Conservation (phyloP, 78 protist species). For the Chrysochromulina parva region DNA sequence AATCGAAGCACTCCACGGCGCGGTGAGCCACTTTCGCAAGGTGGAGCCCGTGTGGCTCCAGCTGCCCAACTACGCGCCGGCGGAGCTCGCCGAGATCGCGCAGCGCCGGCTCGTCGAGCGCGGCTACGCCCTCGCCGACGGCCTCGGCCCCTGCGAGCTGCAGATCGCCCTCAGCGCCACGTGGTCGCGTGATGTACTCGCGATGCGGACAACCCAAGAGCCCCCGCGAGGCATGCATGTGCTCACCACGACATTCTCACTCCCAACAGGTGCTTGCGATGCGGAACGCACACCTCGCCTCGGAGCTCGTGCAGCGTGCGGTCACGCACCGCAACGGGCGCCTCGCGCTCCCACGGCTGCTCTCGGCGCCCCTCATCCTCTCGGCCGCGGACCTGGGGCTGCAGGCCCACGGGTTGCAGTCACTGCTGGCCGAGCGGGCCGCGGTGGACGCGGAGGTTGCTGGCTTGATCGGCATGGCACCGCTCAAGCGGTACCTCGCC, state of each 20-base stretch:
- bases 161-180: background rate
- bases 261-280: background rate
- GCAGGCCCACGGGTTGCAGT: background rate
- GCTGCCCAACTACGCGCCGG: background rate
- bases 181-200: background rate
- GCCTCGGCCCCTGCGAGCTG: background rate
- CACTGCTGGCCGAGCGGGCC: background rate
- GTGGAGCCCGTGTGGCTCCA: background rate
- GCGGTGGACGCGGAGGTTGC: background rate
- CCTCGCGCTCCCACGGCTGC: too few species aligned
- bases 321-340: background rate
- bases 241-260: too few species aligned
- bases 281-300: background rate
- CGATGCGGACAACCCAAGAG: too few species aligned
- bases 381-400: background rate
- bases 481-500: background rate
- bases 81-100: background rate
- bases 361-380: too few species aligned
- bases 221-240: too few species aligned
- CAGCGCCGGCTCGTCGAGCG: background rate
- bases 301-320: background rate
- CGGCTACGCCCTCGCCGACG: background rate
- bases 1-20: background rate
- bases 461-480: background rate
- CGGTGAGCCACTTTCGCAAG: background rate